Percentiles rank a stretch among this genome's conserved stretches.
phyloP scores from a whole-genome alignment of 768 basidiomycete species.

The Trametes meyenii region DNA sequence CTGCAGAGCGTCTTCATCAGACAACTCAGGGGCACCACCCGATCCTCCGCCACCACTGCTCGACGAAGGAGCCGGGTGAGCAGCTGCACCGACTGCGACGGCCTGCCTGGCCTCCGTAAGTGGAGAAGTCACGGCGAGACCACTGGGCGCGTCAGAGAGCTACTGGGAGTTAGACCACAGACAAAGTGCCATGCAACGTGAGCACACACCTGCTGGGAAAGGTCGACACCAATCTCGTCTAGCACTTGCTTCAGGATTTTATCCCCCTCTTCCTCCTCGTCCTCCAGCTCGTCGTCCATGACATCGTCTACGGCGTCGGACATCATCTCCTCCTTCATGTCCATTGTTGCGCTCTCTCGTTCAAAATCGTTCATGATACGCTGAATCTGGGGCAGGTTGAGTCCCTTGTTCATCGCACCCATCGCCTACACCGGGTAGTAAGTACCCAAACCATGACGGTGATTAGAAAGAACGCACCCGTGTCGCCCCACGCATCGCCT shows the following conservation, averaged over 20 bases:
- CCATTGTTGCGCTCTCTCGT: constrained; percentile 96
- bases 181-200: constrained; percentile 11
- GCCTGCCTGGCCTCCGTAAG: constrained; percentile 70
- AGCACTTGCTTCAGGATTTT: constrained; percentile 94
- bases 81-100: constrained; percentile 81
- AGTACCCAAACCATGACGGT: background rate
- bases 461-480: constrained; percentile 57
- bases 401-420: constrained; percentile 95
- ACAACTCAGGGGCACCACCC: constrained; percentile 44
- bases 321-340: constrained; percentile 99
- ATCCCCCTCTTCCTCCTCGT: constrained; percentile 95
- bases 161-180: constrained; percentile 33
- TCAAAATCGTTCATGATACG: constrained; percentile 99
- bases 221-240: constrained; percentile 93
- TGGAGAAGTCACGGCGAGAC: constrained; percentile 62
- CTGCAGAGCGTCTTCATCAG: constrained; percentile 93
- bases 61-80: constrained; percentile 41
- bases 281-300: constrained; percentile 83
- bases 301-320: constrained; percentile 97
- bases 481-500: constrained; percentile 98
- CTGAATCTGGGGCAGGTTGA: constrained; percentile 94
- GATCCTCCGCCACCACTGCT: constrained; percentile 43
- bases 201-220: constrained; percentile 75
- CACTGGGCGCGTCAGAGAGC: constrained; percentile 85
- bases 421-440: constrained; percentile 70